Percentiles rank a stretch among this genome's conserved stretches.
phyloP scores from a whole-genome alignment of 345 rosid genomes.

The Pelargonium nanum region DNA sequence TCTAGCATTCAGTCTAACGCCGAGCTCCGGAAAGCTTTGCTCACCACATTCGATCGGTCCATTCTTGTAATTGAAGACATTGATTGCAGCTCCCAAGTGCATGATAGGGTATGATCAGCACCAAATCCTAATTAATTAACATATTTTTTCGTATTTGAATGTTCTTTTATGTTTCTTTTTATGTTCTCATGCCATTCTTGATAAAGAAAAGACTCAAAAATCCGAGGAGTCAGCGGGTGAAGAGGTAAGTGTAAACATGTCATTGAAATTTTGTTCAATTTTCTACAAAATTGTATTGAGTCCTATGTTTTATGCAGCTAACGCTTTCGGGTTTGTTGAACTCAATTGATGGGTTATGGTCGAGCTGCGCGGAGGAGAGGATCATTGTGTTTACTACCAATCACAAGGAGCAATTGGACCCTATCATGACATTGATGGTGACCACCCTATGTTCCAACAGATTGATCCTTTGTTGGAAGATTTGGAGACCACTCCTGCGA shows the following conservation, averaged over 20 bases:
- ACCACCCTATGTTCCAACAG: conserved; percentile 16
- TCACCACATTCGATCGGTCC: conserved; percentile 53
- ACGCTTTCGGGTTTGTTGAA: conserved; percentile 37
- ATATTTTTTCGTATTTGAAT: no score
- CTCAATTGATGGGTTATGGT: conserved; percentile 43
- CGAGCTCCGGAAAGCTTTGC: conserved; percentile 34
- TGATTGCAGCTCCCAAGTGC: conserved; percentile 48
- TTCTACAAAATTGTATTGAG: background rate
- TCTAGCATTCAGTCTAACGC: conserved; percentile 31
- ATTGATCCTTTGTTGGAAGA: no score
- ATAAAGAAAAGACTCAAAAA: no score
- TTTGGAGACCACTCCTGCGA: background rate
- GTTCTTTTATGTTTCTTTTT: no score
- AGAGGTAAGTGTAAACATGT: no score
- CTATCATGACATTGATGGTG: conserved; percentile 33
- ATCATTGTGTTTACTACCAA: conserved; percentile 52
- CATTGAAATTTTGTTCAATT: background rate
- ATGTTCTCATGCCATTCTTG: conserved; percentile 6
- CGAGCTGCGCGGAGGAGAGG: conserved; percentile 40
- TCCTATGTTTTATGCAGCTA: conserved; percentile 19
- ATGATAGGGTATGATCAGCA: no score
- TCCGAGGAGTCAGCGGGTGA: no score
- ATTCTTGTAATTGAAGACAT: conserved; percentile 65
- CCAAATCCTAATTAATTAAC: no score
- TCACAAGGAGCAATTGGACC: conserved; percentile 56